Evolutionary conservation across 768 basidiomycete genomes (phyloP), one percentile per base, ranked within the genome.

Genomic region (Tylopilus balloui): DNA sequence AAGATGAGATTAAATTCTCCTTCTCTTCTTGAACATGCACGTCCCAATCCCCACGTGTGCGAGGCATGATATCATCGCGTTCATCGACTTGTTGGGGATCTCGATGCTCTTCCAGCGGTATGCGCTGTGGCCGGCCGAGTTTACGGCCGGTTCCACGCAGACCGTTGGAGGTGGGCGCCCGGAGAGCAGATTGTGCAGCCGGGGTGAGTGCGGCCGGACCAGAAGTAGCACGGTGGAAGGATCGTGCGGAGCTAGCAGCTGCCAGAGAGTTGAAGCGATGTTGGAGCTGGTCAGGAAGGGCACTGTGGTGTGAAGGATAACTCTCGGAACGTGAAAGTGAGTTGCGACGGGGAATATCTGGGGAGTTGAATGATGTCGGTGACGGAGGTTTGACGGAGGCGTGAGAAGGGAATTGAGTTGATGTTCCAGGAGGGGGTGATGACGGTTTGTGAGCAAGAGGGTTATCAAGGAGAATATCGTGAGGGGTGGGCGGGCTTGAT

Each of bases 281-380:
- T 53, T 36, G 71, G 47, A 39, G 61, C 55, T 50, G 67, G 58
- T 53, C 66, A 21, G 20, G 68, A 53, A 59, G 65, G 42, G 63
- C 55, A 51, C 60, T 51, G 23, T 64, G 63, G n/a, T 76, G 70
- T 8, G 72, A 62, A n/a, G 78, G 68, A 54, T 78, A 77, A 58
- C 79, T 84, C 61, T 88, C 85, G 34, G 85, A 84, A 38, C 81
- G 81, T 5, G 84, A 78, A 24, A 88, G 73, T 0, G 84, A 78
- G 17, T 71, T 62, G 47, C 80, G 75, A 42, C 71, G 60, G 19
- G 69, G 52, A 6, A 71, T 71, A 17, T 69, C 55, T 1, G 72
- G 71, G 25, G 76, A 74, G 47, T 66, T 61, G 41, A 70, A 61
- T 15, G 70, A 50, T 20, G 65, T 66, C 7, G 77, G 65, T 15